phyloP scores from a whole-genome alignment of 306 rosid genomes.

The Hippophae gyantsensis region DNA sequence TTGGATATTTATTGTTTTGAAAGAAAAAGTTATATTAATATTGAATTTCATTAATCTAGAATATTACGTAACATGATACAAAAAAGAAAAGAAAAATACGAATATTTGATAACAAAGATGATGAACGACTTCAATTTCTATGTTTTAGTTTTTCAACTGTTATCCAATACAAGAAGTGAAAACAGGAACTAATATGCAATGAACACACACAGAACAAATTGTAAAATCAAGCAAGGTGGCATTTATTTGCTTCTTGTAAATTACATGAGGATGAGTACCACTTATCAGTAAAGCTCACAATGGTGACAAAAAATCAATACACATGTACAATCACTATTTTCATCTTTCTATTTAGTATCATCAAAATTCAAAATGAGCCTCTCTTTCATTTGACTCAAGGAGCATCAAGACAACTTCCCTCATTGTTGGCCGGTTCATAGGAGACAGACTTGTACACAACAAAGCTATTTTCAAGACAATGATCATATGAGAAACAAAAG shows the following conservation, averaged over 20 bases:
- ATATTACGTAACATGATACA: too few species aligned
- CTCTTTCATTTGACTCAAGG: constrained; percentile 44
- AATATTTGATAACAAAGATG: too few species aligned
- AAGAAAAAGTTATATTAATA: too few species aligned
- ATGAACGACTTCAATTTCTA: too few species aligned
- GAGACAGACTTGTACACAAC: constrained; percentile 55
- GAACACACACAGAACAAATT: constrained; percentile 6
- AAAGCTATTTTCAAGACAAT: constrained; percentile 63
- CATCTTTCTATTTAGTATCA: constrained; percentile 6
- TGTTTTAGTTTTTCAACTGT: too few species aligned
- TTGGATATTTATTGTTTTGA: too few species aligned
- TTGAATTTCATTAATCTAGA: too few species aligned
- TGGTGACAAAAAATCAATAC: neutral
- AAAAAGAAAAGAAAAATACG: too few species aligned
- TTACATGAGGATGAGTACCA: neutral
- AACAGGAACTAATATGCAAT: neutral
- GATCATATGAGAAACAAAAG: constrained; percentile 52
- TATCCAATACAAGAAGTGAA: neutral
- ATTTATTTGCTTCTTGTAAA: neutral
- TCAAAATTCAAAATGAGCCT: constrained; percentile 28
- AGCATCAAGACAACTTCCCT: constrained; percentile 61
- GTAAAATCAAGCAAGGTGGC: neutral
- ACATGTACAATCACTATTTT: constrained; percentile 1
- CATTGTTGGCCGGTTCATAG: constrained; percentile 57
- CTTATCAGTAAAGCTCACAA: neutral